Evolutionary conservation across 2,329 filamentous ascomycete species (phyloP), one percentile per base, ranked within the genome.

Genomic region (Colletotrichum sansevieriae): DNA sequence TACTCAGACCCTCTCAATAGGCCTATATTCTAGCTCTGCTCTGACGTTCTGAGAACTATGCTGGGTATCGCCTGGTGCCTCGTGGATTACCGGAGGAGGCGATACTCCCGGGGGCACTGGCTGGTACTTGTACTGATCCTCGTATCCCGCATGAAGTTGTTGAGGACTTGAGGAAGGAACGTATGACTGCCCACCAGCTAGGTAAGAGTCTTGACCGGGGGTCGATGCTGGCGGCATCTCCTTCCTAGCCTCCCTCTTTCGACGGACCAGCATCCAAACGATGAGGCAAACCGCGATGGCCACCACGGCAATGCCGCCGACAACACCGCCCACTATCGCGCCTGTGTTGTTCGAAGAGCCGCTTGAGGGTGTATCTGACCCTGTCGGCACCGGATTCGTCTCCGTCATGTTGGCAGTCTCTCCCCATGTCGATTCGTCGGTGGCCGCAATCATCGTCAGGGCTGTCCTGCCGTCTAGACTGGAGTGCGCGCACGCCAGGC

Each of bases 201-300:
- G 13, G 12, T 63, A 20, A 20, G 41, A 29, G 3, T 63, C 29
- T 7, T 43, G 43, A 13, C 52, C 52, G 10, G 61, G 51, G 13
- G 51, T 37, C 33, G 13, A 20, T 2, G 57, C 11, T 10, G 41
- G 33, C 9, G 43, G 41, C 13, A 25, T 25, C 18, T 41, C 33
- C 0, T 11, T 55, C 22, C 33, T 35, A 15, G 52, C 44, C 0
- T 10, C 15, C 3, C 52, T 41, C 35, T 44, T 39, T 15, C 55
- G 44, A 44, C 62, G 33, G 15, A 64, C 33, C 12, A 58, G 15
- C 18, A 64, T 20, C 62, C 62, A 64, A 22, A 59, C 62, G n/a
- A 64, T 43, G 35, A 64, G 35, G 33, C 62, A 64, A 29, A 49
- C 62, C 12, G 62, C 54, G 35, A 64, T 51, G 52, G 62, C 52